phyloP scores from a whole-genome alignment of 305 asterid genomes.

The Fraxinus greggii region DNA sequence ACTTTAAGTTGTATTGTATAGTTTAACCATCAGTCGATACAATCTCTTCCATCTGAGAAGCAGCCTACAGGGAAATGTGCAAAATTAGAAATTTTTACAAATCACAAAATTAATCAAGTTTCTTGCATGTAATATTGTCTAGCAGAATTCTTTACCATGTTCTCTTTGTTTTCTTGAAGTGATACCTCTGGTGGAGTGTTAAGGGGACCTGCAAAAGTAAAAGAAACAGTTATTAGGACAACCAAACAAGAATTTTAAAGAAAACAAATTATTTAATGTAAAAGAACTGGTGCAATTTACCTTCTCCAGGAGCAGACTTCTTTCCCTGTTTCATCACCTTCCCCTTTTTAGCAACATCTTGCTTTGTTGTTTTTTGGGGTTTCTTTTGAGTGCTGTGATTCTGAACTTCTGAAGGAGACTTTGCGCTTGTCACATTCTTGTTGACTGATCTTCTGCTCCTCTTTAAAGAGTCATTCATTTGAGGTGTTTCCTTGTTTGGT shows the following conservation, averaged over 20 bases:
- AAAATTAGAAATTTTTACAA: background rate
- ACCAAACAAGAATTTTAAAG: background rate
- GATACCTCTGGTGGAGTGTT: slow-evolving; percentile 41
- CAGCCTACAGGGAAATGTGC: slow-evolving; percentile 26
- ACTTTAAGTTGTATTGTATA: too few relatives aligned
- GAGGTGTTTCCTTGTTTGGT: slow-evolving; percentile 29
- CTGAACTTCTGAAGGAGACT: slow-evolving; percentile 38
- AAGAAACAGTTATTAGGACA: background rate
- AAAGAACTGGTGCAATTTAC: slow-evolving; percentile 25
- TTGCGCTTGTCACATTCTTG: slow-evolving; percentile 39
- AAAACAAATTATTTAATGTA: background rate
- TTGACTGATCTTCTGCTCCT: slow-evolving; percentile 42
- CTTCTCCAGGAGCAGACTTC: slow-evolving; percentile 47
- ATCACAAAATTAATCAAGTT: background rate
- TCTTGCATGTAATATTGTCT: background rate
- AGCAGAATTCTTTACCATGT: slow-evolving; percentile 47
- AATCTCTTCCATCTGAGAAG: slow-evolving; percentile 36
- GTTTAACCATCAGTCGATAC: slow-evolving; percentile 33
- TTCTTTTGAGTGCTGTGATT: slow-evolving; percentile 46
- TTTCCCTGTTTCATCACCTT: slow-evolving; percentile 57
- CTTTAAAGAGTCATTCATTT: slow-evolving; percentile 37
- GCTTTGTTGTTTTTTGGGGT: slow-evolving; percentile 47
- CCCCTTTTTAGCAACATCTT: slow-evolving; percentile 37
- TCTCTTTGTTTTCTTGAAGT: slow-evolving; percentile 76
- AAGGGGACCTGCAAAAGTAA: slow-evolving; percentile 37